Evolutionary conservation across 2,329 filamentous ascomycete species (phyloP).

Genomic region (Keithomyces neogunnii): DNA sequence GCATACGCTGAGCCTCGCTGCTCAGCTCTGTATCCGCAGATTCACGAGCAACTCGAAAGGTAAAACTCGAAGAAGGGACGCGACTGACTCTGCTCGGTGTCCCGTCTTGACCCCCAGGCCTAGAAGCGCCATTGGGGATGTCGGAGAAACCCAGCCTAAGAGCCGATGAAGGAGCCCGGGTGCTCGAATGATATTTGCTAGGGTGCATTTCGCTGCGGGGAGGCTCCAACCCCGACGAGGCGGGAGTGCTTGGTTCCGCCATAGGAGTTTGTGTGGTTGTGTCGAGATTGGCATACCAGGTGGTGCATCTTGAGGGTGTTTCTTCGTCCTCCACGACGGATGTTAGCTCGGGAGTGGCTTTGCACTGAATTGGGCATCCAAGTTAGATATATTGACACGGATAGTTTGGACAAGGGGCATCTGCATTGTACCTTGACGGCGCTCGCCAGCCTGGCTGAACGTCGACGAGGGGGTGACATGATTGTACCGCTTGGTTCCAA

Average conservation of each 20-base stretch:
- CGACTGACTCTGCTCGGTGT: slow-evolving; percentile 55
- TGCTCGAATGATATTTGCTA: slow-evolving; percentile 68
- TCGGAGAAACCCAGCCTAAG: slow-evolving; percentile 75
- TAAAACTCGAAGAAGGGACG: slow-evolving; percentile 51
- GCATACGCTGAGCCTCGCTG: slow-evolving; percentile 50
- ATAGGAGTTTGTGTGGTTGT: slow-evolving; percentile 26
- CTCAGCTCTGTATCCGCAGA: slow-evolving; percentile 44
- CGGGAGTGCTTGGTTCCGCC: slow-evolving; percentile 47
- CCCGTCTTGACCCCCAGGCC: slow-evolving; percentile 22
- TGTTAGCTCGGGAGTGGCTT: slow-evolving; percentile 24
- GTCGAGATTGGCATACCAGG: slow-evolving; percentile 12
- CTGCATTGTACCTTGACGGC: slow-evolving; percentile 26
- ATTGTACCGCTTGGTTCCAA: slow-evolving; percentile 4
- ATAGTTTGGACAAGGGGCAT: neutral
- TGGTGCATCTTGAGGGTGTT: slow-evolving; percentile 18
- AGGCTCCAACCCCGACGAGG: slow-evolving; percentile 59
- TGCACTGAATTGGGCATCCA: slow-evolving; percentile 15
- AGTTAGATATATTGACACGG: neutral
- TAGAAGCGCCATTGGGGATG: slow-evolving; percentile 45
- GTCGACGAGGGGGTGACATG: slow-evolving; percentile 35
- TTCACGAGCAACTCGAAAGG: slow-evolving; percentile 59
- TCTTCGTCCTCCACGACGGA: slow-evolving; percentile 38
- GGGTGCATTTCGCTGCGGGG: slow-evolving; percentile 84
- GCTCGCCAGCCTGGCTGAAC: slow-evolving; percentile 34
- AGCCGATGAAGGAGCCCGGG: slow-evolving; percentile 69